A percentile compares a stretch with the other conserved stretches of the same genome.
Evolutionary conservation across 2,329 filamentous ascomycete genomes (phyloP).

Genomic region (Pyrenophora graminea): DNA sequence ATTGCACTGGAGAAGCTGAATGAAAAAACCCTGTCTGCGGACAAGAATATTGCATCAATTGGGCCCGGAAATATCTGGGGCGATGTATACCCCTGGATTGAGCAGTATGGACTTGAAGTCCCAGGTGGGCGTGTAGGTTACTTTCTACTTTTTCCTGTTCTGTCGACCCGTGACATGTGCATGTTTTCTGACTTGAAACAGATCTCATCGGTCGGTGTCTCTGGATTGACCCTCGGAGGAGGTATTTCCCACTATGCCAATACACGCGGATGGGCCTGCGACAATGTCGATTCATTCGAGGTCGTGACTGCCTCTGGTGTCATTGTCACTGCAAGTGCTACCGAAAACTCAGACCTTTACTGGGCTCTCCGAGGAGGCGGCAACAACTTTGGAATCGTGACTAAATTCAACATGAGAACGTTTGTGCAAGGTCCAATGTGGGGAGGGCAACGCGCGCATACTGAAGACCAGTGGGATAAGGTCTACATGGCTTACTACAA

Average conservation of each 20-base stretch:
- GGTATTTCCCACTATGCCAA: conserved; percentile 34
- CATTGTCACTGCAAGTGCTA: conserved; percentile 18
- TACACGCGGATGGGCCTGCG: conserved; percentile 29
- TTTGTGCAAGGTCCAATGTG: conserved; percentile 35
- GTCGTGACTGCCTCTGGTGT: conserved; percentile 27
- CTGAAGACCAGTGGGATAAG: conserved; percentile 23
- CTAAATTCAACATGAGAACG: conserved; percentile 29
- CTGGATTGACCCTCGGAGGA: conserved; percentile 26
- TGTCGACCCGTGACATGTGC: not conserved
- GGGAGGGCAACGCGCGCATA: conserved; percentile 26
- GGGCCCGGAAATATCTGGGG: conserved; percentile 43
- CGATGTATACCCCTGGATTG: conserved; percentile 39
- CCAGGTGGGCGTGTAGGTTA: conserved; percentile 36
- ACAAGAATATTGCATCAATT: conserved; percentile 31
- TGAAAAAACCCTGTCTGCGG: conserved; percentile 20
- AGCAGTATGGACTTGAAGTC: conserved; percentile 32
- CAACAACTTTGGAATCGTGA: conserved; percentile 44
- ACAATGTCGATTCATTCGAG: conserved; percentile 44
- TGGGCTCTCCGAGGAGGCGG: conserved; percentile 44
- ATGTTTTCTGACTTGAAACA: conserved; percentile 5
- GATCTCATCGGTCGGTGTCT: conserved; percentile 20
- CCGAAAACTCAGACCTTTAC: conserved; percentile 46
- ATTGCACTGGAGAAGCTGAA: conserved; percentile 34
- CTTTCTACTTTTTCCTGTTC: not conserved
- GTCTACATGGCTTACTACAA: conserved; percentile 25